Conservation (phyloP, 2,329 filamentous ascomycete species). For the Zalaria sp. region DNA sequence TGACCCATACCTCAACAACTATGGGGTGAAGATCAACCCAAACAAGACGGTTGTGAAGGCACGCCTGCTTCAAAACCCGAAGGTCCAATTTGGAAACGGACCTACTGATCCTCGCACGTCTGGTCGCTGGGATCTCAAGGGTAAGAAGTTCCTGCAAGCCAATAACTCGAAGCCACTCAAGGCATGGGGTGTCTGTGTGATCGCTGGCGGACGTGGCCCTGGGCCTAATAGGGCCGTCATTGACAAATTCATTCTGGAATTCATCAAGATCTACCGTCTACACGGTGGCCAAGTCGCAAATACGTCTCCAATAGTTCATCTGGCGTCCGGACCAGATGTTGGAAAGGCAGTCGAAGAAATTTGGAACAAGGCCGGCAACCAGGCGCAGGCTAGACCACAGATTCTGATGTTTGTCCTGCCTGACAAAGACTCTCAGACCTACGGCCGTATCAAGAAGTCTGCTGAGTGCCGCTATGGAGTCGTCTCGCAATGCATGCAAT, state of each 20-base stretch:
- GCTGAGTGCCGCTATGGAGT: conserved; percentile 77
- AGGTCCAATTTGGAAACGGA: conserved; percentile 49
- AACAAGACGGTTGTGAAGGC: conserved; percentile 52
- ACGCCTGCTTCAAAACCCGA: conserved; percentile 55
- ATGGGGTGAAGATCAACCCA: conserved; percentile 55
- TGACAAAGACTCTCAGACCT: conserved; percentile 56
- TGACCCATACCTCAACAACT: conserved; percentile 58
- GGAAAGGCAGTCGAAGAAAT: conserved; percentile 21
- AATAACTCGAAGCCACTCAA: conserved; percentile 46
- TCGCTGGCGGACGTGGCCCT: conserved; percentile 39
- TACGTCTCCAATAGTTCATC: conserved; percentile 25
- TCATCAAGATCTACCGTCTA: conserved; percentile 43
- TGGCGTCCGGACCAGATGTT: conserved; percentile 18
- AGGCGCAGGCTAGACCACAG: conserved; percentile 47
- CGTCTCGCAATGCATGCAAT: conserved; percentile 69
- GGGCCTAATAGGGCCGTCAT: conserved; percentile 27
- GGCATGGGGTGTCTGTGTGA: conserved; percentile 62
- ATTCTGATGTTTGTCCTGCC: conserved; percentile 68
- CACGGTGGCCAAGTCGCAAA: conserved; percentile 45
- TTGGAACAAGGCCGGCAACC: conserved; percentile 41
- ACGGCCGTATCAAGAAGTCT: conserved; percentile 79
- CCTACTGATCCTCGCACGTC: conserved; percentile 44
- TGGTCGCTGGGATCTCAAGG: conserved; percentile 80
- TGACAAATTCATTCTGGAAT: conserved; percentile 43
- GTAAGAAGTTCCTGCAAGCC: conserved; percentile 57